Conservation (phyloP, 345 rosid species). For the Boechera stricta region DNA sequence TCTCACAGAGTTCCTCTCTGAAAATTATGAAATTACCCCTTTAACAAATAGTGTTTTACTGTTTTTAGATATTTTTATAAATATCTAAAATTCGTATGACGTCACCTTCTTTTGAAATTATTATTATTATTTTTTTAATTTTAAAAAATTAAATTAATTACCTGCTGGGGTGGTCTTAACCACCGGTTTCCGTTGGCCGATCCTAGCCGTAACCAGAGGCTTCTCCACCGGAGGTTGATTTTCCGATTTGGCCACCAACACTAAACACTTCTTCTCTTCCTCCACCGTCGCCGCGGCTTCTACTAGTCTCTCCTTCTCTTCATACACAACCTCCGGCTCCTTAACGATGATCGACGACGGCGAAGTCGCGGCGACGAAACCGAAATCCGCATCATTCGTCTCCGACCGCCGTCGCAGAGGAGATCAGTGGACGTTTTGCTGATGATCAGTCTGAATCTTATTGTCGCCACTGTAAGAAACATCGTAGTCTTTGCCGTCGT, state of each 20-base stretch:
- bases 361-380: no score
- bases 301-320: no score
- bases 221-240: slow-evolving; percentile 51
- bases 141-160: slow-evolving; percentile 17
- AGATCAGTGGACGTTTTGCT: no score
- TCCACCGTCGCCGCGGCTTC: no score
- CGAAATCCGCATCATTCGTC: no score
- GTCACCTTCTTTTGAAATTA: background rate
- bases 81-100: slow-evolving; percentile 4
- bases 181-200: slow-evolving; percentile 42
- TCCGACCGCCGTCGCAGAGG: background rate
- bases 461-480: no score
- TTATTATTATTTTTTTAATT: background rate
- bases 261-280: no score
- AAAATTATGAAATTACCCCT: background rate
- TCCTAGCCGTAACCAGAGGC: slow-evolving; percentile 51
- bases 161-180: slow-evolving; percentile 66
- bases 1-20: slow-evolving; percentile 44
- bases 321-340: no score
- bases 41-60: slow-evolving; percentile 21
- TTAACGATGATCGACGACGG: no score
- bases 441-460: no score
- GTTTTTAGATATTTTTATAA: slow-evolving; percentile 6
- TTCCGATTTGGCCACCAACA: slow-evolving; percentile 42
- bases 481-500: no score